Base-by-base conservation (phyloP, 2,329 filamentous ascomycete species). In the Passalora sequoiae region DNA sequence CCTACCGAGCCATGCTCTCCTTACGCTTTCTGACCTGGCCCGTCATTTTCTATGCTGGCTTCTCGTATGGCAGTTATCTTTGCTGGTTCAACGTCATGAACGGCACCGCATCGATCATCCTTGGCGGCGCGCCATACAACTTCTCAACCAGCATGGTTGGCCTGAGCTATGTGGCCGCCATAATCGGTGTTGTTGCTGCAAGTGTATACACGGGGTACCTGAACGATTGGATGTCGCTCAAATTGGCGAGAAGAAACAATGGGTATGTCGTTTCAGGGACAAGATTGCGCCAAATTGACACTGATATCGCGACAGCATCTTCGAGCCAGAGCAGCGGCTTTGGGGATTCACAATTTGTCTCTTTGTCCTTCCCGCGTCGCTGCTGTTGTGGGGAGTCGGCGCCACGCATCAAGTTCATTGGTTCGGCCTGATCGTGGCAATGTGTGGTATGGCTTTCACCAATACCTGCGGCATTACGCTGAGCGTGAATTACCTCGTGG, bases 361-460 rank as follows among this genome's bases (percentile, higher is more conserved):
- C 6, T 37, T 75, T 4, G 53, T 73, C 27, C 60, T 72, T 4
- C 69, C 71, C 0, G 63, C 59, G 4, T 65, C 63, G 0, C 58
- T 74, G 1, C 63, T 74, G 19, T 57, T 74, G 28, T 55, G 46
- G 47, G 73, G 73, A 21, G 67, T 75, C 0, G 73, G 72, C 3
- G 70, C 73, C 1, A 68, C 69, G 2, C 46, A 50, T 22, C 39
- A 46, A 4, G 52, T 74, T n/a, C 72, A 73, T 38, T 72, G 69
- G 68, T 65, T 74, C 29, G 73, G 71, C 1, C 54, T 73, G 3
- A 56, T 75, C 3, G 13, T 55, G 12, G 46, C 69, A 2, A 72
- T 73, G 65, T 68, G 66, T 21, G 59, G 71, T 16, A 65, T 73
- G 15, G 68, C 65, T 1, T 52, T 63, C 38, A 66, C 65, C 12